Evolutionary conservation across 1,139 yeast species (phyloP), one percentile per base, ranked within the genome.

Genomic region (Blastobotrys raffinosifermentans): DNA sequence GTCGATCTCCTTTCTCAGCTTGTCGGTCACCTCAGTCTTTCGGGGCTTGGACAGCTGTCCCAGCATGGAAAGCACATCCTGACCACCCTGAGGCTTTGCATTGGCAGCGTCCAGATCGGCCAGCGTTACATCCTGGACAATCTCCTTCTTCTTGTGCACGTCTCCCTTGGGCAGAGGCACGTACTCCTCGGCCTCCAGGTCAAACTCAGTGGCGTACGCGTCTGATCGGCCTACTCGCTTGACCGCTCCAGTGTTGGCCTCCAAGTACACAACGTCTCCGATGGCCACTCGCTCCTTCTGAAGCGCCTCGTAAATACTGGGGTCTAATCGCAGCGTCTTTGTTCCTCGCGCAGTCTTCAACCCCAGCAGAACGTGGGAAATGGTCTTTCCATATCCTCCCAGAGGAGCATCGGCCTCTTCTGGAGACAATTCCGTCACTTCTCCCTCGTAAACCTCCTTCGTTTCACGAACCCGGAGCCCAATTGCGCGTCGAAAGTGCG

Each of bases 141-240:
- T 87, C 63, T 91, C 98, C 64, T 91, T 91, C 74, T 89, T 91
- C 65, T 93, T 93, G 67, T 93, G 98, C 26, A 91, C 97, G 61
- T 91, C 99, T 34, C 98, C 98, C 66, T 91, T 91, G 44, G 99
- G 98, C 51, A 91, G 72, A 32, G 98, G 98, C 22, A 93, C 99
- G 60, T 91, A 91, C 63, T 91, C 98, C 66, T 91, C 98, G 19
- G 97, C 96, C 66, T 93, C 98, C 51, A 91, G 71, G 63, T 91
- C 99, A 53, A 89, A 91, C 64, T 91, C 99, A 1, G 98, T 91
- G 27, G 98, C 96, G 58, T 86, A 91, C 0, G 97, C 97, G 61
- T 93, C 98, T 4, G 95, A 84, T 60, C 99, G 76, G 39, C 99
- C 99, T 27, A 93, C 98, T 53, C 98, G 71, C 63, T 91, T 93